Conservation (phyloP, 495 filamentous ascomycete genomes). For the Margaritispora aquatica region DNA sequence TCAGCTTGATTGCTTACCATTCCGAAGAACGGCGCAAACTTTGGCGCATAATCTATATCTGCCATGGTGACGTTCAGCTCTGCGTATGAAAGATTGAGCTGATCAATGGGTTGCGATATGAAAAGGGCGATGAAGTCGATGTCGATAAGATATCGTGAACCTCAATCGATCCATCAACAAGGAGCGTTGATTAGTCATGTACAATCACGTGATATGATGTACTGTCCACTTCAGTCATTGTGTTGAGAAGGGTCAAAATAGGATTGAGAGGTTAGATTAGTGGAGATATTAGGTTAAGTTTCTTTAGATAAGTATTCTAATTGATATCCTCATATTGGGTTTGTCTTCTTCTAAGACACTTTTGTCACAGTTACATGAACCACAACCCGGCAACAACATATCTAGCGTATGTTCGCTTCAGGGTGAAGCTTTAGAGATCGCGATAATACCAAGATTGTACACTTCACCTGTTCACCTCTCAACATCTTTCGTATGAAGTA, state of each 20-base stretch:
- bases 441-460: constrained; percentile 11
- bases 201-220: background rate
- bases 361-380: background rate
- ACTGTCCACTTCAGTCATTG: no score
- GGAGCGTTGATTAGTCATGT: background rate
- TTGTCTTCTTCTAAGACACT: background rate
- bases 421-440: constrained; percentile 13
- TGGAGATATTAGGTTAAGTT: no score
- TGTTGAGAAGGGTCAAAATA: no score
- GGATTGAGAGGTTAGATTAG: background rate
- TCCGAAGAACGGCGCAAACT: constrained; percentile 96
- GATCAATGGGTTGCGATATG: background rate
- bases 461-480: background rate
- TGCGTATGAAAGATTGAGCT: background rate
- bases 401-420: background rate
- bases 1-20: constrained; percentile 59
- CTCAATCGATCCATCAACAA: background rate
- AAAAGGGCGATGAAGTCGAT: background rate
- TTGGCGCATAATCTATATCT: constrained; percentile 50
- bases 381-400: background rate
- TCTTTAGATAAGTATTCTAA: no score
- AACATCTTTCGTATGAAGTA: constrained; percentile 14
- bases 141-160: constrained; percentile 11
- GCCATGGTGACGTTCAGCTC: constrained; percentile 17
- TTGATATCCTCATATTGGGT: background rate